A percentile compares a stretch with the other conserved stretches of the same genome.
Conservation (phyloP, 495 filamentous ascomycete species). For the Pyronema omphalodes region DNA sequence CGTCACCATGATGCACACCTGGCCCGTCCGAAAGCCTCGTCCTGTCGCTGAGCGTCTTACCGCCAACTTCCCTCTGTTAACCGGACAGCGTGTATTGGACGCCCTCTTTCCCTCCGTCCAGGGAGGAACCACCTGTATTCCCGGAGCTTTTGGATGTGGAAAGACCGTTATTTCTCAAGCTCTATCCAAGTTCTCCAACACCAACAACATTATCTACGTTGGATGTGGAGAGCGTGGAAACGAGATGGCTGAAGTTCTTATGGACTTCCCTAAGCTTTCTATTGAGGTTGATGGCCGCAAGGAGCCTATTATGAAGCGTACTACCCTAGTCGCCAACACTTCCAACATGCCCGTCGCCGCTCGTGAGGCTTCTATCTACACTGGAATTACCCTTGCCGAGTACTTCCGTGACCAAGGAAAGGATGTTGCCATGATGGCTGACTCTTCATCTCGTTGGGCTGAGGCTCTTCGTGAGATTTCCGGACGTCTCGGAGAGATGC, state of each 20-base stretch:
- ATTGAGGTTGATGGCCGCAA: constrained; percentile 80
- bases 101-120: constrained; percentile 95
- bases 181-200: constrained; percentile 98
- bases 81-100: constrained; percentile 91
- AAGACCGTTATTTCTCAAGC: constrained; percentile 99
- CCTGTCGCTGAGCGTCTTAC: constrained; percentile 79
- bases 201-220: constrained; percentile 96
- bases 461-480: constrained; percentile 98
- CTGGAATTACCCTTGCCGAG: constrained; percentile 91
- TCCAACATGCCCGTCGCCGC: constrained; percentile 99
- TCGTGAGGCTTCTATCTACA: constrained; percentile 98
- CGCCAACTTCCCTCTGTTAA: constrained; percentile 74
- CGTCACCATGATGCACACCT: constrained; percentile 93
- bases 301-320: constrained; percentile 99
- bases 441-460: constrained; percentile 96
- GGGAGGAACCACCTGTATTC: constrained; percentile 93
- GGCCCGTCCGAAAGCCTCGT: constrained; percentile 94
- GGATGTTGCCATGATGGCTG: constrained; percentile 98
- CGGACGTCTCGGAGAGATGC: constrained; percentile 97
- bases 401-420: constrained; percentile 99
- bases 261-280: constrained; percentile 94
- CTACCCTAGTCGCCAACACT: constrained; percentile 93
- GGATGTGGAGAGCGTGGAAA: constrained; percentile 97
- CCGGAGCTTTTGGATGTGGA: constrained; percentile 94
- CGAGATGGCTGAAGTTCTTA: constrained; percentile 99